Evolutionary conservation across 2,329 filamentous ascomycete genomes (phyloP), one percentile per base, ranked within the genome.

Genomic region (Diaporthe citriasiana): DNA sequence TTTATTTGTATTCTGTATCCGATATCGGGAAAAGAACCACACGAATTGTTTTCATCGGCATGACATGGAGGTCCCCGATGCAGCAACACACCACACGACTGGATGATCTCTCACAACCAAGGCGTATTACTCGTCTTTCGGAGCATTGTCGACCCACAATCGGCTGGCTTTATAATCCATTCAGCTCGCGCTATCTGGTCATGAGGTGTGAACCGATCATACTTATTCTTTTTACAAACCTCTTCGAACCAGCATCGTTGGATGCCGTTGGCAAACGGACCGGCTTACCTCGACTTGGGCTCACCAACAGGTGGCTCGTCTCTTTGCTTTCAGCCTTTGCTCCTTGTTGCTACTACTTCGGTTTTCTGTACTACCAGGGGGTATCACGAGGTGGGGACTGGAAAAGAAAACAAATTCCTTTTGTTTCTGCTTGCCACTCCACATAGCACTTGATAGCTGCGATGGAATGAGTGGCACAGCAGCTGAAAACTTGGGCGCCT

Each of bases 1-100:
- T 40, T 74, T 74, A 45, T 59, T 38, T 70, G 33, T 53, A 53
- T 38, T 22, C 17, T 22, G 51, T 68, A 53, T 53, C 15, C n/a
- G 47, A 25, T 51, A 51, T 30, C 12, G 63, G 63, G 47, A 72
- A 68, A 68, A 53, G n/a, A 72, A 57, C n/a, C 42, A 19, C 25
- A 69, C 40, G 51, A 45, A 53, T n/a, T 40, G 33, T n/a, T 53
- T 66, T 22, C 17, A 25, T 68, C 63, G n/a, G n/a, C 63, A 27
- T 17, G 25, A 25, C n/a, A 38, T 50, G 47, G 47, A 53, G 13
- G 47, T 19, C 45, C 40, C 10, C 47, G 47, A 68, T 40, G 63
- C 63, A n/a, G 27, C 63, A 33, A 25, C 45, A 50, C 33, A 50
- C n/a, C 63, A 53, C 33, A 51, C 33, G 63, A 68, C n/a, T 68